phyloP scores from a whole-genome alignment of 805 yeast genomes.

The Kodamaea laetipori region DNA sequence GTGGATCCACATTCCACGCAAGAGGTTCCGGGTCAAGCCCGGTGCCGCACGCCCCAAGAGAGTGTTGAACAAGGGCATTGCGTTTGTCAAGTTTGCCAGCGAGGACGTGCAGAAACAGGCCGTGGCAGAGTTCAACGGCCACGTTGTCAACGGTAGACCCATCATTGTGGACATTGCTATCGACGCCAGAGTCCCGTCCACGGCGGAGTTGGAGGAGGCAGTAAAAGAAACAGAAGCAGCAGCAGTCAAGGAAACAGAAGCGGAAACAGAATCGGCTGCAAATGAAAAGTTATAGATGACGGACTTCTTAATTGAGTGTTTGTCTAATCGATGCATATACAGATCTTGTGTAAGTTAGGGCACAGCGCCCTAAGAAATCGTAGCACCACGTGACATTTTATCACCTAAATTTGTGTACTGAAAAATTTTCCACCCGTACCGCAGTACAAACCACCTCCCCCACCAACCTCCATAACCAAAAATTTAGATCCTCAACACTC shows the following conservation, averaged over 20 bases:
- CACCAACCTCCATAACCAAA: not conserved
- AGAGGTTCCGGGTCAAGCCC: slow-evolving; percentile 47
- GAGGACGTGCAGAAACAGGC: slow-evolving; percentile 70
- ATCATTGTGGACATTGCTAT: slow-evolving; percentile 74
- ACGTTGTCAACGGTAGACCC: slow-evolving; percentile 62
- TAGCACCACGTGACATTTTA: slow-evolving; percentile 1
- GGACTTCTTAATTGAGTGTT: slow-evolving; percentile 19
- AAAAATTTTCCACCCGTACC: slow-evolving; percentile 1
- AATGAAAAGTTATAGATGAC: slow-evolving; percentile 5
- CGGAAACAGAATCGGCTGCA: slow-evolving; percentile 20
- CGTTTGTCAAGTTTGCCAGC: slow-evolving; percentile 60
- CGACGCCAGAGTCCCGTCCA: slow-evolving; percentile 44
- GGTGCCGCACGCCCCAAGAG: slow-evolving; percentile 41
- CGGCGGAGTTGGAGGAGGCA: slow-evolving; percentile 1
- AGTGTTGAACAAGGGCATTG: slow-evolving; percentile 63
- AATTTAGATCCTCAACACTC: not conserved
- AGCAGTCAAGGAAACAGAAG: slow-evolving; percentile 10
- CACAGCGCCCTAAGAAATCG: not conserved
- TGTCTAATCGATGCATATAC: slow-evolving; percentile 4
- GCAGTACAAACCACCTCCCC: not conserved
- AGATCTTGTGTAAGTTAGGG: not conserved
- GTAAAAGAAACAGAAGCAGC: slow-evolving; percentile 18
- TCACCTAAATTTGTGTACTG: not conserved
- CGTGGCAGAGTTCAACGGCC: slow-evolving; percentile 69
- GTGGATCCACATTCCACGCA: slow-evolving; percentile 62